phyloP scores from a whole-genome alignment of 371 early-diverging fungal genomes.

The Apophysomyces elegans region DNA sequence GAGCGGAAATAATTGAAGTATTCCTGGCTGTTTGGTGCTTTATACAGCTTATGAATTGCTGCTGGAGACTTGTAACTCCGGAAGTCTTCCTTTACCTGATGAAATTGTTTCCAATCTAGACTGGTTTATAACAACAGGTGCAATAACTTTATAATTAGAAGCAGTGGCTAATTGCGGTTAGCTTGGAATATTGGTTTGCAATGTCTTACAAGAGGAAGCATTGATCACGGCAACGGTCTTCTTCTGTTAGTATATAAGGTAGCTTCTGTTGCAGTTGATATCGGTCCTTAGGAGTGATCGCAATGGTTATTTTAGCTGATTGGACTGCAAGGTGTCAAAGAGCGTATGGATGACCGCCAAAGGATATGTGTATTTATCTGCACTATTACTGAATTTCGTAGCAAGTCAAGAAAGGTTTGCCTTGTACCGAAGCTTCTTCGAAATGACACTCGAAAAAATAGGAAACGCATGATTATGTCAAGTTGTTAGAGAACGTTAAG shows the following conservation, averaged over 20 bases:
- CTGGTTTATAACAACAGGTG: constrained; percentile 19
- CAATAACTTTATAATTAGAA: background rate
- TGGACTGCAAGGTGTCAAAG: background rate
- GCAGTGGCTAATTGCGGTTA: background rate
- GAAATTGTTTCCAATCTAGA: background rate
- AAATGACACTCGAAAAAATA: background rate
- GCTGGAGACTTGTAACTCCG: background rate
- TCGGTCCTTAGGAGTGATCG: background rate
- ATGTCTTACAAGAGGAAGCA: constrained; percentile 7
- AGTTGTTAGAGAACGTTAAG: background rate
- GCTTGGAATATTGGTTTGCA: constrained; percentile 25
- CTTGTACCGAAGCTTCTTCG: background rate
- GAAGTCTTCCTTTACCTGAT: background rate
- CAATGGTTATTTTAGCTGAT: background rate
- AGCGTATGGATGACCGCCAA: constrained; percentile 10
- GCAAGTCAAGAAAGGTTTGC: background rate
- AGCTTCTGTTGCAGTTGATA: background rate
- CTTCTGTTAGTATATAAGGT: constrained; percentile 15
- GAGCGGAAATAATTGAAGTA: too few relatives aligned
- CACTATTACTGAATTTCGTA: background rate
- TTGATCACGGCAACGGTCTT: constrained; percentile 3
- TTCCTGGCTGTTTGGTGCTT: too few relatives aligned
- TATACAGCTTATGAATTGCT: background rate
- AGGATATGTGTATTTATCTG: constrained; percentile 12
- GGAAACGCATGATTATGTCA: background rate